A percentile compares a stretch with the other conserved stretches of the same genome.
Evolutionary conservation across 2,329 filamentous ascomycete species (phyloP).

Genomic region (Trichoderma atrobrunneum): DNA sequence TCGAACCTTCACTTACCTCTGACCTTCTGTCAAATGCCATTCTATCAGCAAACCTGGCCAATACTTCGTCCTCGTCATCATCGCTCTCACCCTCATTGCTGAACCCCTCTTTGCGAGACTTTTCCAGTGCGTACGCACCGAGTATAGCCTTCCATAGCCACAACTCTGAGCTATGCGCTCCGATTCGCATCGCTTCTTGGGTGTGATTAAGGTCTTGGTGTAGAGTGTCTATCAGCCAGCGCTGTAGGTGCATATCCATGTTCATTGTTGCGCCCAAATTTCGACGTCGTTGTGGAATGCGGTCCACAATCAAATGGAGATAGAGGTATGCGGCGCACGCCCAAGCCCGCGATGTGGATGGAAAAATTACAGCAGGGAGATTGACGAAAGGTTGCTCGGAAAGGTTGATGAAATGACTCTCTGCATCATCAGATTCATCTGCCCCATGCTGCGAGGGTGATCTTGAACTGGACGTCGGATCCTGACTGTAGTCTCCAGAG

Average conservation of each 20-base stretch:
- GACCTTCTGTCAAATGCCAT: neutral
- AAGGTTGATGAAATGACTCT: neutral
- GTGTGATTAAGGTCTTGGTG: neutral
- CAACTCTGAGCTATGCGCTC: neutral
- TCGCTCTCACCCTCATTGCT: neutral
- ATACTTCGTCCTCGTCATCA: neutral
- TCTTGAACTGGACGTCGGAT: neutral
- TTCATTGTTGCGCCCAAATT: neutral
- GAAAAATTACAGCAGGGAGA: neutral
- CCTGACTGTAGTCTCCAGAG: neutral
- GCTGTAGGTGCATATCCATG: neutral
- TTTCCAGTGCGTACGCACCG: neutral
- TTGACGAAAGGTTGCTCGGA: neutral
- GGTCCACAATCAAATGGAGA: neutral
- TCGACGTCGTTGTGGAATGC: neutral
- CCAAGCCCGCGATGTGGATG: neutral
- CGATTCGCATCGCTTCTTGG: neutral
- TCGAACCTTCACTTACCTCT: neutral
- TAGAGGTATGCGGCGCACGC: neutral
- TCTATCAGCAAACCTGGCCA: neutral
- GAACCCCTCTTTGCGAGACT: neutral
- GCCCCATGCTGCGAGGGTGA: neutral
- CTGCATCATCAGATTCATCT: neutral
- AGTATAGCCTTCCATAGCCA: neutral
- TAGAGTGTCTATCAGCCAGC: neutral